These are phyloP conservation scores for Pythium chondricola DNA, from an alignment of 352 stramenopile genomes.

Conservation along the genomic window DNA sequence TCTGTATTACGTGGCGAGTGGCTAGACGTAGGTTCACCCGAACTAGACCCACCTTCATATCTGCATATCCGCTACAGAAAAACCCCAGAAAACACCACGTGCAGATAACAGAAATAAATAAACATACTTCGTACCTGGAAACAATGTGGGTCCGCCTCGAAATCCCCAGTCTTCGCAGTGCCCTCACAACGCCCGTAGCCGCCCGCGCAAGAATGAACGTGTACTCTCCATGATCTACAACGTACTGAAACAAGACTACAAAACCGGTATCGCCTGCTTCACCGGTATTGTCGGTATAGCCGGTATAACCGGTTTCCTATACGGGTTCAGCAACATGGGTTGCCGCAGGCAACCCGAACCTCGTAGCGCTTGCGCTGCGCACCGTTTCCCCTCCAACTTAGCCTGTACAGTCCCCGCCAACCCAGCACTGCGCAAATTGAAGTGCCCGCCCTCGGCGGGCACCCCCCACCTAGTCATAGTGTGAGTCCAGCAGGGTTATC, in stretches of 20 bases:
- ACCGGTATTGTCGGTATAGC: no score
- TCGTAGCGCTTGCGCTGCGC: conserved; percentile 1
- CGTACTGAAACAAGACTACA: no score
- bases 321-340: not conserved
- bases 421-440: conserved; percentile 1
- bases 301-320: no score
- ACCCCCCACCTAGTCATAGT: conserved; percentile 1
- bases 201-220: no score
- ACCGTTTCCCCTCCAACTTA: not conserved
- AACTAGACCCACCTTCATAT: not conserved
- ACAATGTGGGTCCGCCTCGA: no score
- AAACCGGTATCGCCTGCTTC: no score
- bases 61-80: not conserved
- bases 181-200: no score
- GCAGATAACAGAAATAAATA: no score
- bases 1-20: not conserved
- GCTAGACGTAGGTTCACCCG: not conserved
- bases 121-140: not conserved
- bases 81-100: no score
- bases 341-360: not conserved
- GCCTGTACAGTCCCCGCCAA: not conserved
- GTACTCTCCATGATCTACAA: no score
- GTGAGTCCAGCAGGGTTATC: no score
- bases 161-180: no score
- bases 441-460: not conserved